Base-by-base conservation (phyloP, 2,329 filamentous ascomycete species). In the Gnomoniopsis sp. region DNA sequence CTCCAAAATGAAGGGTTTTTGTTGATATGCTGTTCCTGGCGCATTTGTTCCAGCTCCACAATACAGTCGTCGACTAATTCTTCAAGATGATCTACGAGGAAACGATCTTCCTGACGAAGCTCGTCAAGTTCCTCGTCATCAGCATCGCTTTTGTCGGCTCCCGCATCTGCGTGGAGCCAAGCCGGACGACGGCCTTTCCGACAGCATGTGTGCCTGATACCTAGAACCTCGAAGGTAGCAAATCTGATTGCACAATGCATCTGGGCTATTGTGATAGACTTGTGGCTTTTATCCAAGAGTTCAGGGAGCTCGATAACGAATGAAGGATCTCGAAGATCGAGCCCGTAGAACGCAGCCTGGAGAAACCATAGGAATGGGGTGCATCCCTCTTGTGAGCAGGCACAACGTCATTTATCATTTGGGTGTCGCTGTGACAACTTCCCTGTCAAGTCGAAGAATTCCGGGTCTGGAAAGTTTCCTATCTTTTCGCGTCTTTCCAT, bases 321-420 rank as follows among this genome's bases (percentile, higher is more conserved):
- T 36, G 26, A n/a, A n/a, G n/a, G n/a, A n/a, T n/a, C n/a, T 4
- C 17, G 51, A 30, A 44, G 12, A 1, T 3, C 1, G 17, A 7
- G 21, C 36, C 6, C 2, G 22, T 3, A 11, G 22, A 19, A 10
- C 22, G 15, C 22, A 17, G 36, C 22, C 33, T 30, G 22, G 33
- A 53, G 38, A 53, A 53, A 53, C 30, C 51, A n/a, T 33, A 53
- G 15, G 51, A 53, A 53, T 15, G 51, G 51, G n/a, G 38, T 53
- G 38, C 51, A 46, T 15, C 51, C 51, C 38, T 38, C 51, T 2
- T 15, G 51, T 22, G 38, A 53, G 38, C 51, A 53, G 46, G 51
- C 51, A 53, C 51, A 53, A 34, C 17, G 23, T 30, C 51, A 53
- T n/a, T 17, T 22, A 17, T 53, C 51, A 15, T 38, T 36, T 34